Evolutionary conservation across 2,329 filamentous ascomycete species (phyloP), one percentile per base, ranked within the genome.

Genomic region (Aureobasidium vineae): DNA sequence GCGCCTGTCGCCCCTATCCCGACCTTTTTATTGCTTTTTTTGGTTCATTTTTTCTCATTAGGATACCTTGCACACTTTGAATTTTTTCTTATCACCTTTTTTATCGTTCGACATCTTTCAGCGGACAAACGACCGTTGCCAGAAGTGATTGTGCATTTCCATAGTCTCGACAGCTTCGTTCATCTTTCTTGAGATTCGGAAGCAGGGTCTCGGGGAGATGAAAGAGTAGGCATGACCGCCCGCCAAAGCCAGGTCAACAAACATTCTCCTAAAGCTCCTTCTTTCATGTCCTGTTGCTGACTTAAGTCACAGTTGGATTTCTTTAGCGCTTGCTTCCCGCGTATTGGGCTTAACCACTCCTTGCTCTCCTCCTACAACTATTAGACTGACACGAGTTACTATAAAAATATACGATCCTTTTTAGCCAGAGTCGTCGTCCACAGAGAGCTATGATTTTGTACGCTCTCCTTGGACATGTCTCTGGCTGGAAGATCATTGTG

Each of bases 41-140:
- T 31, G 26, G 5, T 45, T 45, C 40, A 45, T 31, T 54, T 45
- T 40, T 43, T 57, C 26, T 43, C 16, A 19, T 36, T 49, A 61
- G 57, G 41, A 61, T 61, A 61, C 57, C 43, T 60, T 60, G 26
- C 40, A 57, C 45, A 49, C 45, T 31, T 28, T 28, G 36, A 57
- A 41, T 36, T 36, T 36, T 36, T 57, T 41, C 40, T 15, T n/a
- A 57, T 54, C n/a, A 38, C 11, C 19, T 36, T 53, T 52, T 33
- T 21, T 49, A 19, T 28, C 23, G 19, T 49, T 19, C 15, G 2
- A 5, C 3, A n/a, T 0, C 4, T 47, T 21, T 13, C 45, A 15
- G 8, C 2, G 45, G 15, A 49, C 45, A 19, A 49, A 11, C 21
- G 10, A 5, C 45, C 11, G 21, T 26, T 5, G n/a, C 6, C 21